Evolutionary conservation across 2,329 filamentous ascomycete genomes (phyloP).

Genomic region (Trichoderma koningii): DNA sequence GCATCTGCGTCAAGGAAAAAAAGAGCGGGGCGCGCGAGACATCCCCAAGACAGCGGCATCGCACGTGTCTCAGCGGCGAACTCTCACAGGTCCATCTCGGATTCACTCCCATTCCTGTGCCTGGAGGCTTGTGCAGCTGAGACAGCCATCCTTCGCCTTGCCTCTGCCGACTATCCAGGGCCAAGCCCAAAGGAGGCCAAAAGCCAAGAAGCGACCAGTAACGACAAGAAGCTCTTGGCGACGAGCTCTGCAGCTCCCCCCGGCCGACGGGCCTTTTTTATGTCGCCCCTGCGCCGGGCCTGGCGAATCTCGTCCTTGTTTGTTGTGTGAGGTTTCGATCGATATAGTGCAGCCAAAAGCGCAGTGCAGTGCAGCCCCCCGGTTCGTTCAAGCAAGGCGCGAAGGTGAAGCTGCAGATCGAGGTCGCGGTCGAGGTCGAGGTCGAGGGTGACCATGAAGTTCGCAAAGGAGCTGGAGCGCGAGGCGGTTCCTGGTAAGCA

Average conservation of each 20-base stretch:
- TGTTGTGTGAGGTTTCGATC: too few species aligned
- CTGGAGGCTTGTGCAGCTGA: conserved; percentile 1
- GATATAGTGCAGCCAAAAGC: too few species aligned
- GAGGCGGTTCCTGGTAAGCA: conserved; percentile 75
- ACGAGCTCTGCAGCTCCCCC: background rate
- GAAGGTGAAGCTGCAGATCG: too few species aligned
- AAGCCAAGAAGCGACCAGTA: background rate
- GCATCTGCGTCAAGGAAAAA: background rate
- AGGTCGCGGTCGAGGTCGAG: background rate
- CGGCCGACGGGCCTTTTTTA: conserved; percentile 27
- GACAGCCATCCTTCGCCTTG: background rate
- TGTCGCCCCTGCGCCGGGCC: conserved; percentile 16
- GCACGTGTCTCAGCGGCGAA: conserved; percentile 17
- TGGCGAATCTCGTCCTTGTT: background rate
- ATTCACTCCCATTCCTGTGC: conserved; percentile 23
- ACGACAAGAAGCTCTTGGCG: background rate
- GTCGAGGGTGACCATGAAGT: conserved; percentile 56
- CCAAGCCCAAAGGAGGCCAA: background rate
- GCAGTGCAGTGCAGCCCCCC: background rate
- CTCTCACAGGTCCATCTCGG: conserved; percentile 20
- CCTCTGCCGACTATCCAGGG: background rate
- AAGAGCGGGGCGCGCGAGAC: conserved; percentile 2
- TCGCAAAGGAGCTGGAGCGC: conserved; percentile 77
- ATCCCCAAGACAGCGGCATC: conserved; percentile 7
- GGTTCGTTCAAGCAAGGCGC: background rate